Evolutionary conservation across 148 eudicot genomes (phyloP).

Genomic region (Arbutus unedo): DNA sequence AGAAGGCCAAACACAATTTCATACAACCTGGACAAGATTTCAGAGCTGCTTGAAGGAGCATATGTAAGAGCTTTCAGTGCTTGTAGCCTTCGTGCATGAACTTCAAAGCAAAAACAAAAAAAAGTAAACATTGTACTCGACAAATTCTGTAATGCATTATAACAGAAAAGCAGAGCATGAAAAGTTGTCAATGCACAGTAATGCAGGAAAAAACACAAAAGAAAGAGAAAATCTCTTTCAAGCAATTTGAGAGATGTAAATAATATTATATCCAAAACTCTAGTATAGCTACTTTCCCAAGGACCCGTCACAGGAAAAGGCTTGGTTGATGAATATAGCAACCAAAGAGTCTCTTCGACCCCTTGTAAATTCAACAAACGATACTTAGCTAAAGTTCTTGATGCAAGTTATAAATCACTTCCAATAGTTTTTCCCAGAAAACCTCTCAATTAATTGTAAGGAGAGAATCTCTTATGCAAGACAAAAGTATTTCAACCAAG

Average conservation of each 20-base stretch:
- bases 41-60: constrained; percentile 86
- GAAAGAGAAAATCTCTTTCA: background rate
- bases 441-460: background rate
- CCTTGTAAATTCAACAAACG: background rate
- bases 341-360: background rate
- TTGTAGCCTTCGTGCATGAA: constrained; percentile 91
- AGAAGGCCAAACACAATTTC: constrained; percentile 90
- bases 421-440: background rate
- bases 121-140: background rate
- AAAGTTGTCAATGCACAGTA: background rate
- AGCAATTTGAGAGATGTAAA: background rate
- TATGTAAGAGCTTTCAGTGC: constrained; percentile 96
- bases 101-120: constrained; percentile 41
- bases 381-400: background rate
- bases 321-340: background rate
- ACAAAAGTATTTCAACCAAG: background rate
- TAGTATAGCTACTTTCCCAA: background rate
- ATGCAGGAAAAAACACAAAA: background rate
- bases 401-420: background rate
- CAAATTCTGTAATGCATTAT: background rate
- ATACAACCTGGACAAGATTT: constrained; percentile 68
- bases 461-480: background rate
- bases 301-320: background rate
- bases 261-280: background rate
- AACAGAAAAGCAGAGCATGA: background rate